These are phyloP conservation scores for Dactylonectria macrodidyma DNA, from an alignment of 2,329 filamentous ascomycete genomes.

Conservation along the genomic window DNA sequence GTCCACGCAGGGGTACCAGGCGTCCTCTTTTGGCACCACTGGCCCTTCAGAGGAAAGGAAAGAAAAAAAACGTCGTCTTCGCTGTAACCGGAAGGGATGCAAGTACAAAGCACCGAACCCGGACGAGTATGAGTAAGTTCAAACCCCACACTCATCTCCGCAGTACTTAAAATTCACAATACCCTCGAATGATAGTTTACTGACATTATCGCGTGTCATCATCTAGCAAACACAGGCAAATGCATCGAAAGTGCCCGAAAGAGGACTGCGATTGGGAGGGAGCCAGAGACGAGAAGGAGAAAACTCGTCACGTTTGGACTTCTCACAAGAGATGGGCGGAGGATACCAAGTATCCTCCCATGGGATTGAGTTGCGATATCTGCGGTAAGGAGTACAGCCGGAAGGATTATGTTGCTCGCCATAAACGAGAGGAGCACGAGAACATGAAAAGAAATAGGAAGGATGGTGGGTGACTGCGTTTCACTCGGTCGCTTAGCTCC, in stretches of 20 bases:
- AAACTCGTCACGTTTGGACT: constrained; percentile 5
- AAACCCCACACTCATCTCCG: background rate
- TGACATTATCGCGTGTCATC: background rate
- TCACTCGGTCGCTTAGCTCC: background rate
- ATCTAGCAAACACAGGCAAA: background rate
- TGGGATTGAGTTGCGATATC: background rate
- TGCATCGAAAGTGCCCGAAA: background rate
- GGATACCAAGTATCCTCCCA: constrained; percentile 3
- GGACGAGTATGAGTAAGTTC: background rate
- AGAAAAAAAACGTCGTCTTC: background rate
- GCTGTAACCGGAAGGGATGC: constrained; percentile 6
- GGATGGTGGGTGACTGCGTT: background rate
- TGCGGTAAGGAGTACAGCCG: background rate
- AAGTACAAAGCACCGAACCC: background rate
- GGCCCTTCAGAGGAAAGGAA: background rate
- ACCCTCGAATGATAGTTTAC: background rate
- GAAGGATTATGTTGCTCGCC: background rate
- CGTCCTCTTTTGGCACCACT: background rate
- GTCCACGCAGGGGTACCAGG: background rate
- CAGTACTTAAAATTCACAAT: background rate
- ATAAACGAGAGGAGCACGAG: background rate
- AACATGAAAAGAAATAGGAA: background rate
- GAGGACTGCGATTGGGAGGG: background rate
- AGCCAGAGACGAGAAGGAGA: background rate
- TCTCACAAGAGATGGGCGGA: background rate